Evolutionary conservation across 2,329 filamentous ascomycete genomes (phyloP).

Genomic region (Pleurostoma richardsiae): DNA sequence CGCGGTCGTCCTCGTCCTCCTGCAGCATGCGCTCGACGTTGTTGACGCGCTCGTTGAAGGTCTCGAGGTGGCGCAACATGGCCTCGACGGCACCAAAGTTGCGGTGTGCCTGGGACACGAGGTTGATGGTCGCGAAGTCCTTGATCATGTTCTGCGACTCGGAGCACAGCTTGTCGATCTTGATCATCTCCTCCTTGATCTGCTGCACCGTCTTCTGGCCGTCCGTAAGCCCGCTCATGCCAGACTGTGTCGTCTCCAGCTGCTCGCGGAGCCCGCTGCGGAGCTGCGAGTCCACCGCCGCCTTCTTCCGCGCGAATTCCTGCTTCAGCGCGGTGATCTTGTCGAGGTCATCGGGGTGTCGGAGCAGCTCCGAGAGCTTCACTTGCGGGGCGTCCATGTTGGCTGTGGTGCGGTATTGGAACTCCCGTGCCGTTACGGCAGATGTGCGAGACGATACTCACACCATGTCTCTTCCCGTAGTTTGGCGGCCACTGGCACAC

Average conservation of each 20-base stretch:
- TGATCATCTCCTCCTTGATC: slow-evolving; percentile 98
- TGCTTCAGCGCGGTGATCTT: slow-evolving; percentile 86
- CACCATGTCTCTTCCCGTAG: slow-evolving; percentile 3
- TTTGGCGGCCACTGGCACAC: too few species aligned
- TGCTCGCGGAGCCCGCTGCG: slow-evolving; percentile 85
- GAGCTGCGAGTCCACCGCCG: slow-evolving; percentile 83
- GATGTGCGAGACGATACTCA: neutral
- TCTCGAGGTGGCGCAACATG: slow-evolving; percentile 88
- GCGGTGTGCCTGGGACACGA: slow-evolving; percentile 88
- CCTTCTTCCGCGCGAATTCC: slow-evolving; percentile 93
- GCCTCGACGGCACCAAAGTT: slow-evolving; percentile 93
- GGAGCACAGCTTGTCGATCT: slow-evolving; percentile 94
- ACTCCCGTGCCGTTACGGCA: slow-evolving; percentile 5
- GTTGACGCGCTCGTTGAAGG: slow-evolving; percentile 72
- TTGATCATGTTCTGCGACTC: slow-evolving; percentile 97
- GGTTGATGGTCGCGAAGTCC: slow-evolving; percentile 90
- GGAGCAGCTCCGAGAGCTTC: slow-evolving; percentile 88
- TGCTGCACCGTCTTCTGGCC: slow-evolving; percentile 86
- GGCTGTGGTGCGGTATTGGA: slow-evolving; percentile 3
- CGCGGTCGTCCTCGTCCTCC: slow-evolving; percentile 78
- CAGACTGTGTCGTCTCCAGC: slow-evolving; percentile 87
- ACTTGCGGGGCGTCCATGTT: slow-evolving; percentile 64
- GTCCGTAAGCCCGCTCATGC: slow-evolving; percentile 83
- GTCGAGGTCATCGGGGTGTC: slow-evolving; percentile 94
- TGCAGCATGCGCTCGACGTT: slow-evolving; percentile 73